Evolutionary conservation across 352 stramenopile species (phyloP), one percentile per base, ranked within the genome.

Genomic region (Halophytophthora polymorphica): DNA sequence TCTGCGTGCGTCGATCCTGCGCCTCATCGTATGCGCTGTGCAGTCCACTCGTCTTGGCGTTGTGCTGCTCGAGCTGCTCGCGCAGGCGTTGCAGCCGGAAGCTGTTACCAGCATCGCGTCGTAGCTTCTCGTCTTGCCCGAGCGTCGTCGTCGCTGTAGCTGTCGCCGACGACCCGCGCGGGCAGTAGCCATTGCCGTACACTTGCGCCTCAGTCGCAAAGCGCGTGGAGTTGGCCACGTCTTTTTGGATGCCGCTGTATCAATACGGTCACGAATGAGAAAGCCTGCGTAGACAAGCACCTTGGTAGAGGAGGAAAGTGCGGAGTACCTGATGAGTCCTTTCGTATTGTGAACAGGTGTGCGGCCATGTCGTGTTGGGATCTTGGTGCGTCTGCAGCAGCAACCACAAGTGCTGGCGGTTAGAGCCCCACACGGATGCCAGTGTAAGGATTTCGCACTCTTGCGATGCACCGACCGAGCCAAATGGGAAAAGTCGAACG

Each of bases 71-170:
- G 34, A 80, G 69, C 18, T 77, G 53, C 28, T 45, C 17, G 15
- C 68, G 59, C 45, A 86, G 69, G 37, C 72, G 59, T 8, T 79
- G 64, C 17, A 86, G 43, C 11, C 75, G 60, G 18, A 44, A 66
- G 10, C 43, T 45, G 31, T 80, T 79, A 7, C 60, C 59, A 8
- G 58, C 50, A 13, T 73, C 42, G 13, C 65, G 64, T 6, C 49
- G 64, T 37, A 78, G 71, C 39, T 83, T 83, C 8, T 83, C 74
- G 55, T 81, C 64, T 49, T 80, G 71, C 0, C 67, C 71, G 6
- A 86, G 51, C 6, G 71, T 76, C 12, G 52, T 60, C 5, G 50
- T 42, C 19, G 41, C 33, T 19, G 46, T 53, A 2, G 34, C n/a
- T 36, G 25, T 2, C 4, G 39, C 17, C 25, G 31, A 19, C 6